Evolutionary conservation across 768 basidiomycete genomes (phyloP), one percentile per base, ranked within the genome.

Genomic region (Calocybe gangraenosa): DNA sequence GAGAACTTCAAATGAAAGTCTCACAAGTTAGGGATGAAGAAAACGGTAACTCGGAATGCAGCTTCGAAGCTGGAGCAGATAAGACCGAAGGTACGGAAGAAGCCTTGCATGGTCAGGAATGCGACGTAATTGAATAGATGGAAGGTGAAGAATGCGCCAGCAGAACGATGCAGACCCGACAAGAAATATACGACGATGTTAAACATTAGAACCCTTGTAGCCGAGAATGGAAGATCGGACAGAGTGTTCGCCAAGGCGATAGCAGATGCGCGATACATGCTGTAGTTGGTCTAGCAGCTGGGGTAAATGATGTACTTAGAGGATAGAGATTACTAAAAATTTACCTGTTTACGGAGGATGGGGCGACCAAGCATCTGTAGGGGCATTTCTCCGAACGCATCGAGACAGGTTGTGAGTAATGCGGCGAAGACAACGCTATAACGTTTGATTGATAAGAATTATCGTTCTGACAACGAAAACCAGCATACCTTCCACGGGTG

Each of bases 361-460:
- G 88, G 84, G 3, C 90, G 79, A 33, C 90, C 89, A 37, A 84
- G 52, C 86, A 92, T 89, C 65, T 88, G 83, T 38, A 71, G 67
- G 2, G 84, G 81, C 76, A 88, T 76, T 74, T 85, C 88, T 37
- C 78, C 74, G 53, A 87, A 88, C 0, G 84, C 84, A 54, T 87
- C 82, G 42, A 89, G 68, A 58, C 77, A 77, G 37, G 79, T 81
- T 0, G 81, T 77, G 35, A 92, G 62, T 47, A 89, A 62, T 13
- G 79, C 80, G 31, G 74, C 64, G 60, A 93, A 92, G 42, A 94
- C 76, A 22, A 92, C 79, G 64, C 72, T 70, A 40, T 3, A 47
- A 25, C 23, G 21, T 14, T 13, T 11, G 18, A 18, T 38, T 23
- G 14, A 35, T 20, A 34, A 22, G 2, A 11, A 32, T 3, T 3